Conservation (phyloP, 441 rosid species). For the Mallotus japonicus region DNA sequence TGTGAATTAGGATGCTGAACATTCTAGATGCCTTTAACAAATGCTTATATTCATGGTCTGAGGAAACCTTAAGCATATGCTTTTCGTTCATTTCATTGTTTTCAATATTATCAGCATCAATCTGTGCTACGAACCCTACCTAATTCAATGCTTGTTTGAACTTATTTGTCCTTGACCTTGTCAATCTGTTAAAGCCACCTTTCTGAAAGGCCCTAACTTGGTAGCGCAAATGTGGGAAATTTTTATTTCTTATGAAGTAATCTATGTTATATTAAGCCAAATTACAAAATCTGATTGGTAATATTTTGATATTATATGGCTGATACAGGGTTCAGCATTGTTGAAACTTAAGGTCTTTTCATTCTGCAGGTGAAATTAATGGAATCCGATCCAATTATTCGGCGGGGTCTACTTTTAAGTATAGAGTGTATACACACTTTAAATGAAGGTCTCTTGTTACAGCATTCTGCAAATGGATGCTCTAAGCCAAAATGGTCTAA, state of each 20-base stretch:
- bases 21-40: background rate
- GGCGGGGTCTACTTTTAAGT: constrained; percentile 58
- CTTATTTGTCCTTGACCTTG: too few species aligned
- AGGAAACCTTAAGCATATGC: constrained; percentile 7
- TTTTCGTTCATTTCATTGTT: background rate
- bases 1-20: constrained; percentile 20
- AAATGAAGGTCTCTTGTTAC: constrained; percentile 84
- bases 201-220: background rate
- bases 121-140: too few species aligned
- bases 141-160: too few species aligned
- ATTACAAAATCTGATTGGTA: background rate
- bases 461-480: constrained; percentile 77
- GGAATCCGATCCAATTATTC: constrained; percentile 63
- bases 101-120: background rate
- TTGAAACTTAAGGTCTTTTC: constrained; percentile 7
- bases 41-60: background rate
- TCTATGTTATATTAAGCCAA: background rate
- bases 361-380: constrained; percentile 58
- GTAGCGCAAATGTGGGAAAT: background rate
- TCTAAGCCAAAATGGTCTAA: constrained; percentile 83
- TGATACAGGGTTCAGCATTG: background rate
- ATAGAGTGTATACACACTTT: constrained; percentile 84
- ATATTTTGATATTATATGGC: background rate
- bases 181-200: background rate
- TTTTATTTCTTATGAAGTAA: background rate